Evolutionary conservation across 495 filamentous ascomycete species (phyloP), one percentile per base, ranked within the genome.

Genomic region (Sordaria brevicollis): DNA sequence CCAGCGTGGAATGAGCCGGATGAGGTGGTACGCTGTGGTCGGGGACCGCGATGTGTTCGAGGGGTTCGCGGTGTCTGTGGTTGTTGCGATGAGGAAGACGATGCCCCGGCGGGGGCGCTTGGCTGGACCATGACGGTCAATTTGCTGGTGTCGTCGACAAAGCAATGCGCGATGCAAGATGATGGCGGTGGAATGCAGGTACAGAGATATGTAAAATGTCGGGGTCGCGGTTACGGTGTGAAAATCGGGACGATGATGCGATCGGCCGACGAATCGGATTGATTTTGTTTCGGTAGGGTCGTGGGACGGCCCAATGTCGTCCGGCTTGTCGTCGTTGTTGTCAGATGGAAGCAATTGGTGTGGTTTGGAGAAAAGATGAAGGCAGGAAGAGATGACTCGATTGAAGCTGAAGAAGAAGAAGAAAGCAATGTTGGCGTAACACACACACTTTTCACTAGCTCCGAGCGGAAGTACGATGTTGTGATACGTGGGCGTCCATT

Each of bases 1-100:
- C 83, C 83, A 49, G 83, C 83, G 74, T 83, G 82, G 69, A 85
- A 85, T 15, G 82, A 84, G 43, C 83, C 83, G 9, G 77, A 74
- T 0, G 77, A 78, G 49, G 66, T 74, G 4, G 73, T 49, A 8
- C 77, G 77, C 21, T 62, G 72, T 11, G 74, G 68, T 36, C 69
- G 71, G 8, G 73, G 37, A 65, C 29, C 74, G 70, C 19, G 67
- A 33, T 37, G 76, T 34, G 35, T 73, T 72, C 1, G 75, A 72
- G 19, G 67, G 65, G n/a, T 77, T 67, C 9, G 76, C 36, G 11
- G 77, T 15, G 8, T 79, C 67, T 17, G 79, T 74, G 65, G 71
- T 73, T 13, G 73, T 75, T 11, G 77, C 76, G 34, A 75, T 71
- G 31, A 69, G 43, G 67, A 71, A 73, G 34, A 75, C 71, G 43